Evolutionary conservation across 1,284 basidiomycete genomes (phyloP).

Genomic region (Sanghuangporus sanghuang): DNA sequence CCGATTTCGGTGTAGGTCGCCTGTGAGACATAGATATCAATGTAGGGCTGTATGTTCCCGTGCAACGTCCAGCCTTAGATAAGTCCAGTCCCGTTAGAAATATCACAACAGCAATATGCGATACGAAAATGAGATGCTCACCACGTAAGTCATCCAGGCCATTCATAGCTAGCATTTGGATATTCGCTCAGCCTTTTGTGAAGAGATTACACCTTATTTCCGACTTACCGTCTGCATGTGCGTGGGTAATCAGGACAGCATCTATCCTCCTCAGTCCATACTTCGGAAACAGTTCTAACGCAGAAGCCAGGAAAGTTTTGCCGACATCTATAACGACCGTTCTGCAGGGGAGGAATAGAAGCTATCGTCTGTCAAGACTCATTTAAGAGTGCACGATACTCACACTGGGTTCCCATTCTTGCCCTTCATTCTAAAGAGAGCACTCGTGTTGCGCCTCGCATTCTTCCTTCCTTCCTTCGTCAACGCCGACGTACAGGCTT

Average conservation of each 20-base stretch:
- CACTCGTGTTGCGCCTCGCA: constrained; percentile 71
- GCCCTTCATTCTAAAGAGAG: constrained; percentile 48
- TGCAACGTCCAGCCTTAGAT: constrained; percentile 69
- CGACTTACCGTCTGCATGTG: constrained; percentile 67
- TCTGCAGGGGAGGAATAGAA: constrained; percentile 31
- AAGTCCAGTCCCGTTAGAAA: constrained; percentile 3
- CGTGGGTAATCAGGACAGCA: constrained; percentile 74
- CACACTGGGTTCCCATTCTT: constrained; percentile 48
- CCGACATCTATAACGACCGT: constrained; percentile 77
- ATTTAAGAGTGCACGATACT: constrained; percentile 26
- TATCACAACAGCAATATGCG: background rate
- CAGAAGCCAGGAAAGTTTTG: constrained; percentile 74
- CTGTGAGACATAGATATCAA: constrained; percentile 68
- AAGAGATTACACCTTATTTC: background rate
- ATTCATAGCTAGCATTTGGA: constrained; percentile 61
- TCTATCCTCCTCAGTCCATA: constrained; percentile 70
- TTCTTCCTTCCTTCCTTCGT: constrained; percentile 67
- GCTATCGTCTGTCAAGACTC: background rate
- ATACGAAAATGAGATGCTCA: constrained; percentile 26
- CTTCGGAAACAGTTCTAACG: constrained; percentile 77
- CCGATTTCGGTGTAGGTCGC: constrained; percentile 62
- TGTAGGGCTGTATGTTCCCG: constrained; percentile 59
- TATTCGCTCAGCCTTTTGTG: background rate
- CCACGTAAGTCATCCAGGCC: constrained; percentile 79
- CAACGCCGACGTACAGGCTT: constrained; percentile 64